Evolutionary conservation across 2,329 filamentous ascomycete species (phyloP).

Genomic region (Cladorrhinum sp.): DNA sequence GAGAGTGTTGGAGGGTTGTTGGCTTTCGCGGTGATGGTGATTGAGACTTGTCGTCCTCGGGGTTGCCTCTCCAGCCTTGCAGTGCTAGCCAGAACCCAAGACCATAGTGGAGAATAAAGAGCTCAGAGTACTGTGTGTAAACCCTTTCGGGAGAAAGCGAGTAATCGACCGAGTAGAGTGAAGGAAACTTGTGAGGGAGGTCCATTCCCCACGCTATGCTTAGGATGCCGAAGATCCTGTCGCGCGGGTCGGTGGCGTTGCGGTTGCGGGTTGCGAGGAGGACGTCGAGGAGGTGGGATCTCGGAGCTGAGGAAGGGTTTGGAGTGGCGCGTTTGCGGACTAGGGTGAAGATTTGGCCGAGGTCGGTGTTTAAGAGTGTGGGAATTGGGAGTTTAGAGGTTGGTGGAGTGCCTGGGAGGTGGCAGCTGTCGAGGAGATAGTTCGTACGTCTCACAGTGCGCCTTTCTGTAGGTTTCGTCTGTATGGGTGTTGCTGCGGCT

Average conservation of each 20-base stretch:
- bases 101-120: background rate
- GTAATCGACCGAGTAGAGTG: background rate
- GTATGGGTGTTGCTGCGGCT: background rate
- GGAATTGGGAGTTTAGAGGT: background rate
- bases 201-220: background rate
- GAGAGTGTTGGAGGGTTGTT: too few relatives aligned
- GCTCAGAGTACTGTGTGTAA: background rate
- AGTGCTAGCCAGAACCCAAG: background rate
- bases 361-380: background rate
- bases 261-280: background rate
- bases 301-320: background rate
- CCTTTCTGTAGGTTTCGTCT: background rate
- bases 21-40: too few relatives aligned
- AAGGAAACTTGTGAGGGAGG: background rate
- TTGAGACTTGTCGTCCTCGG: background rate
- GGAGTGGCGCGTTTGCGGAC: background rate
- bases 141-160: background rate
- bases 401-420: too few relatives aligned
- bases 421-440: background rate
- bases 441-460: background rate
- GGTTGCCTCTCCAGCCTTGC: too few relatives aligned
- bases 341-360: background rate
- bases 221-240: background rate
- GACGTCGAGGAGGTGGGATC: background rate
- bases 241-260: background rate